These are phyloP conservation scores for Rhodamnia argentea DNA, from an alignment of 345 rosid genomes.

Conservation along the genomic window DNA sequence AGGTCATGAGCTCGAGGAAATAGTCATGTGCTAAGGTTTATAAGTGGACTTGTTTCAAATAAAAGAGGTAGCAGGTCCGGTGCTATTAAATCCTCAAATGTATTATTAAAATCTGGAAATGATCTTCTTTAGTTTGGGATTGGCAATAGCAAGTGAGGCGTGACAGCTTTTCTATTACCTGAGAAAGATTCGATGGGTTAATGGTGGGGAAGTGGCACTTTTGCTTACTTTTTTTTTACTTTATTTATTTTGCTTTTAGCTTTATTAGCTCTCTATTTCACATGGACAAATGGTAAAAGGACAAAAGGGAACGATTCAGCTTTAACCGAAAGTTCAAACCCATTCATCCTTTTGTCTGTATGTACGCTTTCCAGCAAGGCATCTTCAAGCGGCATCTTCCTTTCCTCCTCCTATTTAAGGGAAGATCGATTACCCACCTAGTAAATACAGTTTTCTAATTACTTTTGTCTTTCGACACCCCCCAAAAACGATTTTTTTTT, in stretches of 20 bases:
- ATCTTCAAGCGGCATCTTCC: too few species aligned
- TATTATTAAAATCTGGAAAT: not conserved
- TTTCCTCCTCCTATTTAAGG: too few species aligned
- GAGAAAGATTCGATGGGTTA: not conserved
- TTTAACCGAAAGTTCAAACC: too few species aligned
- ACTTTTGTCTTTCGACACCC: too few species aligned
- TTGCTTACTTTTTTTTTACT: too few species aligned
- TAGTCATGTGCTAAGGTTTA: fast-evolving
- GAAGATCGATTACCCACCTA: too few species aligned
- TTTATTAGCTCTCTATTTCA: too few species aligned
- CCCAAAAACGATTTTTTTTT: too few species aligned
- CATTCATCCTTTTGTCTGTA: too few species aligned
- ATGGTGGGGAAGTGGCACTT: not conserved
- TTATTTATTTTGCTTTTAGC: not conserved
- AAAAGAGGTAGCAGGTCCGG: not conserved
- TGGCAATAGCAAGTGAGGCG: not conserved
- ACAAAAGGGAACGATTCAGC: too few species aligned
- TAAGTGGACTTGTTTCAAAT: not conserved
- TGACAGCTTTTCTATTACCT: not conserved
- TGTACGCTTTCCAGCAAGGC: too few species aligned
- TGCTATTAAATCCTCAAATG: not conserved
- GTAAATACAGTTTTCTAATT: too few species aligned
- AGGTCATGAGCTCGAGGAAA: not conserved
- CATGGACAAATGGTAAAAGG: not conserved
- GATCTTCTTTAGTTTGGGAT: not conserved